Conservation (phyloP, 768 basidiomycete genomes). For the Dendrothele bispora region DNA sequence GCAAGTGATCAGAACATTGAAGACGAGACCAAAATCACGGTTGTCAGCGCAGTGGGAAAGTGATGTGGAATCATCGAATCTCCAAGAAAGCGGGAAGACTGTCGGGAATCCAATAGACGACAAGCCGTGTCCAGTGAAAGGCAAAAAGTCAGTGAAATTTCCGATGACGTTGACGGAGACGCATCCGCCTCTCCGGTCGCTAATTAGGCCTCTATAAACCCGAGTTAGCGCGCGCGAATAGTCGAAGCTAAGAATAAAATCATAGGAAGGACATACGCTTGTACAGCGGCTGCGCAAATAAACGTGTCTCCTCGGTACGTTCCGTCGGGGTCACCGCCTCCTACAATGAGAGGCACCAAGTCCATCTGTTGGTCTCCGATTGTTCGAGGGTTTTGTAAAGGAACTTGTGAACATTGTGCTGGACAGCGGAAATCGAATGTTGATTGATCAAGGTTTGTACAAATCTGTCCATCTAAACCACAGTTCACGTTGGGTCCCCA, state of each 20-base stretch:
- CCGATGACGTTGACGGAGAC: slow-evolving; percentile 67
- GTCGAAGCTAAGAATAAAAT: slow-evolving; percentile 4
- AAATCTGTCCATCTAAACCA: slow-evolving; percentile 66
- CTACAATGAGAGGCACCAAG: slow-evolving; percentile 76
- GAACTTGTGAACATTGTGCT: slow-evolving; percentile 61
- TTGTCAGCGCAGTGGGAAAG: slow-evolving; percentile 71
- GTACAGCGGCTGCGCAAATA: slow-evolving; percentile 80
- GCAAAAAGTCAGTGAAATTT: slow-evolving; percentile 69
- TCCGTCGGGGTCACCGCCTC: slow-evolving; percentile 70
- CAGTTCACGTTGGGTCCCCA: slow-evolving; percentile 72
- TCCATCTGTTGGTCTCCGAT: slow-evolving; percentile 66
- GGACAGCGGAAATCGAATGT: slow-evolving; percentile 81
- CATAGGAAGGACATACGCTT: slow-evolving; percentile 75
- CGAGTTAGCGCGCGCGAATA: slow-evolving; percentile 3
- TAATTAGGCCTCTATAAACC: slow-evolving; percentile 58
- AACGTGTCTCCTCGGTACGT: slow-evolving; percentile 87
- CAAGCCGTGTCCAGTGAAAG: slow-evolving; percentile 60
- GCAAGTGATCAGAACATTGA: slow-evolving; percentile 69
- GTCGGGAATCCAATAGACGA: slow-evolving; percentile 73
- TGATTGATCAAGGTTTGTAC: slow-evolving; percentile 61
- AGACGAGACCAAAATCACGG: slow-evolving; percentile 65
- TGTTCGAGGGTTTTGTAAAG: slow-evolving; percentile 71
- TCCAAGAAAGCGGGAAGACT: slow-evolving; percentile 71
- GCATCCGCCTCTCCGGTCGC: slow-evolving; percentile 73
- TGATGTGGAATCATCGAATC: slow-evolving; percentile 46